These are phyloP conservation scores for Candida tetrigidarum DNA, from an alignment of 1,139 yeast genomes.

Conservation along the genomic window DNA sequence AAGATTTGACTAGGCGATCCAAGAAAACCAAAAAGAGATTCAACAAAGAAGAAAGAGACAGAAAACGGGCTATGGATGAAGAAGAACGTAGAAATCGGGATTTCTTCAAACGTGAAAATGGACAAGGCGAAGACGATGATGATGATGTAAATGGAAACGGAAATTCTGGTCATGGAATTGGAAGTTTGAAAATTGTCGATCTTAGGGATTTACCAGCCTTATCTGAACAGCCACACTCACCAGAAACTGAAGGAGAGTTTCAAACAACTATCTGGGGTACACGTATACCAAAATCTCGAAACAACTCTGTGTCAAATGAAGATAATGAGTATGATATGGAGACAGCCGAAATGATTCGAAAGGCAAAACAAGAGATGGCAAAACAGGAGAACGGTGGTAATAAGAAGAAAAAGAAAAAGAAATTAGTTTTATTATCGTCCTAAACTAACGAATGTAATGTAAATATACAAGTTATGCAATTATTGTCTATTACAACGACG, in stretches of 20 bases:
- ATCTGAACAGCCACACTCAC: constrained; percentile 10
- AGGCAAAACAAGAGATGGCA: constrained; percentile 51
- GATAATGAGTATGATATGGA: constrained; percentile 45
- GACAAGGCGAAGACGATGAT: constrained; percentile 23
- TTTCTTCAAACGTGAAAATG: constrained; percentile 63
- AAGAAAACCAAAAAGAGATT: constrained; percentile 56
- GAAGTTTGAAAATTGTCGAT: constrained; percentile 37
- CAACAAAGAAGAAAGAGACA: constrained; percentile 67
- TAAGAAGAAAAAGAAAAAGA: constrained; percentile 48
- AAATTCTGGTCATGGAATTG: constrained; percentile 24
- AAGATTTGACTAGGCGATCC: constrained; percentile 65
- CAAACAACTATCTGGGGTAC: constrained; percentile 67
- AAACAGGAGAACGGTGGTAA: constrained; percentile 29
- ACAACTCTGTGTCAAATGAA: constrained; percentile 18
- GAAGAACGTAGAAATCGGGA: constrained; percentile 62
- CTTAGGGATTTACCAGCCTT: constrained; percentile 22
- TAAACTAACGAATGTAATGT: constrained; percentile 8
- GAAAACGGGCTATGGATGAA: constrained; percentile 59
- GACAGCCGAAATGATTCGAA: constrained; percentile 53
- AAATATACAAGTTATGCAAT: background rate
- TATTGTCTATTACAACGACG: no score
- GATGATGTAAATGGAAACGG: constrained; percentile 22
- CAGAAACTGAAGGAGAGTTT: constrained; percentile 20
- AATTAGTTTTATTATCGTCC: constrained; percentile 28
- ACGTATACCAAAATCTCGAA: constrained; percentile 47